Conservation (phyloP, 2,329 filamentous ascomycete species). For the Myriosclerotinia curreyana region DNA sequence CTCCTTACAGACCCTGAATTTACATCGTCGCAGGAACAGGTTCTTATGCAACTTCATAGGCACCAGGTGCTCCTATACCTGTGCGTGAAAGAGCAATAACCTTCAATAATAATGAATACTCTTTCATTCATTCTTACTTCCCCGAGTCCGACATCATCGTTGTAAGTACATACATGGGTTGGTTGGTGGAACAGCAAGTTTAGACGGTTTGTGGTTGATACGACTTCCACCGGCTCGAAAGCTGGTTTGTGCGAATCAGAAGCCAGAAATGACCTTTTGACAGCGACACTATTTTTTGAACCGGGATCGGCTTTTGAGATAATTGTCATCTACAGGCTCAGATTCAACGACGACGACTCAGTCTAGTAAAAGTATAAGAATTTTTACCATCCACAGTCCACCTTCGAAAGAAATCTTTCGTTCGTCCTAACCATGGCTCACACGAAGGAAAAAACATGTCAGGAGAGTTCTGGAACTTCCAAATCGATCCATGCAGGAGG, state of each 20-base stretch:
- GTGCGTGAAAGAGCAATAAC: background rate
- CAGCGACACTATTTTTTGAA: constrained; percentile 21
- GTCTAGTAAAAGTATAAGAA: constrained; percentile 24
- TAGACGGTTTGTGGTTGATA: constrained; percentile 20
- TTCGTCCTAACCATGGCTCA: constrained; percentile 18
- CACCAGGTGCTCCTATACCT: constrained; percentile 11
- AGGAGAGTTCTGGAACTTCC: constrained; percentile 24
- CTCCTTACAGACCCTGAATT: constrained; percentile 19
- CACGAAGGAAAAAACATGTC: constrained; percentile 28
- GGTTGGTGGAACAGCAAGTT: constrained; percentile 17
- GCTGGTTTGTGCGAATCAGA: constrained; percentile 19
- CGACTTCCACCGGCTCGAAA: constrained; percentile 16
- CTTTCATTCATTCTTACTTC: background rate
- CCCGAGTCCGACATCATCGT: constrained; percentile 10
- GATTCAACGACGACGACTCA: constrained; percentile 27
- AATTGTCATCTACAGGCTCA: constrained; percentile 34
- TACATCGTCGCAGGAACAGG: constrained; percentile 19
- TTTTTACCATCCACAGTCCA: constrained; percentile 16
- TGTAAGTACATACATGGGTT: constrained; percentile 4
- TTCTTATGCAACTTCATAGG: background rate
- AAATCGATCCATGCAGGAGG: constrained; percentile 39
- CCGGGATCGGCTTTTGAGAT: constrained; percentile 30
- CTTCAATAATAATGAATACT: constrained; percentile 7
- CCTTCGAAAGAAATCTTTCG: constrained; percentile 1
- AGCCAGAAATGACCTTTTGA: constrained; percentile 16